Evolutionary conservation across 257 asterid genomes (phyloP).

Genomic region (Pogostemon cablin): DNA sequence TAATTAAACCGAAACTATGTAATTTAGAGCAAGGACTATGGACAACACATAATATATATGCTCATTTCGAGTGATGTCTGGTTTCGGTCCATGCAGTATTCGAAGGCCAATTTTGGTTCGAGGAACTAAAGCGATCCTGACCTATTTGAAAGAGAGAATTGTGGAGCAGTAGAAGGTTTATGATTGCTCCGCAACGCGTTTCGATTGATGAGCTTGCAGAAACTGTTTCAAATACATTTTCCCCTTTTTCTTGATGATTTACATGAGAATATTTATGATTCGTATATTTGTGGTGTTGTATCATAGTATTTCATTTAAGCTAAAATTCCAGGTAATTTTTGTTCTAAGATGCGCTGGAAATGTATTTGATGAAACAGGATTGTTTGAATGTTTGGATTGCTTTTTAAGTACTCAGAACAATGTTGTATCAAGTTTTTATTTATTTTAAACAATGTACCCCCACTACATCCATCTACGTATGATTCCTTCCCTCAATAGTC

Average conservation of each 20-base stretch:
- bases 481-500: no score
- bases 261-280: conserved; percentile 15
- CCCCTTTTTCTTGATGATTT: background rate
- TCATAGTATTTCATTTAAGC: background rate
- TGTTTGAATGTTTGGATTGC: no score
- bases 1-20: no score
- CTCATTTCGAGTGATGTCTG: background rate
- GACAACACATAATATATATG: no score
- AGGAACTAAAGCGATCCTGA: conserved; percentile 83
- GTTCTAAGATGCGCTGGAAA: background rate
- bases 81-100: conserved; percentile 54
- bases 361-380: background rate
- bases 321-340: background rate
- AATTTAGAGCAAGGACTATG: no score
- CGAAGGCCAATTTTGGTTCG: conserved; percentile 83
- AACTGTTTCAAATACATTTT: background rate
- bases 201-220: conserved; percentile 21
- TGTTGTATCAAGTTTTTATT: no score
- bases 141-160: conserved; percentile 77
- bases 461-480: no score
- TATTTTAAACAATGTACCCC: no score
- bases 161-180: conserved; percentile 45
- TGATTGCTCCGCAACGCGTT: background rate
- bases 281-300: conserved; percentile 22
- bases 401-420: no score